Evolutionary conservation across 768 basidiomycete species (phyloP), one percentile per base, ranked within the genome.

Genomic region (Agrocybe pediades): DNA sequence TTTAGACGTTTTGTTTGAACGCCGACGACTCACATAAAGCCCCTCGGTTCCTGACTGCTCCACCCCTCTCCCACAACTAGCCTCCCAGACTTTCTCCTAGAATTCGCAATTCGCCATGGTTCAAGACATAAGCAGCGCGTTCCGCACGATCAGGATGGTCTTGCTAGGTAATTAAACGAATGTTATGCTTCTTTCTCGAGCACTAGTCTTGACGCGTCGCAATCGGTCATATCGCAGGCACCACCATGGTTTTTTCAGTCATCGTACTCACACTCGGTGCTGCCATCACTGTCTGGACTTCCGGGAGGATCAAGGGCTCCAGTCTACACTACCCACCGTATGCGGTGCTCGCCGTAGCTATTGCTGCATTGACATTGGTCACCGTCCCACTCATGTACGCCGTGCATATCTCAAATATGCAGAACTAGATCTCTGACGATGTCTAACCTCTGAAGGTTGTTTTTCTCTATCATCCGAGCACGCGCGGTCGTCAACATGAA

Each of bases 371-470:
- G 19, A 68, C 76, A 1, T 25, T 79, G 24, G 16, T 78, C 15
- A 71, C 74, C 6, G 42, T 79, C 20, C 73, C 74, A 4, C 59
- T 65, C 6, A 66, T 76, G 78, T 77, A 58, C 20, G 73, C 60
- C 20, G 3, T 43, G 19, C 13, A 19, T 6, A n/a, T 46, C 15
- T 27, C 13, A 17, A 41, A 20, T 30, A 25, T 9, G 45, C 6
- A n/a, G n/a, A n/a, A 29, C 46, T 27, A 9, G 39, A 20, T 26
- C 9, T 36, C 9, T 9, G n/a, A 17, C 13, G 21, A 42, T 9
- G 3, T 26, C 6, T 9, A n/a, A n/a, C n/a, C 33, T 17, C 20
- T 51, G 36, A 51, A 76, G 72, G 65, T 57, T 73, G 19, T 54
- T 57, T 25, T 47, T 79, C 23, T 74, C 74, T 45, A 49, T 64